Conservation (phyloP, 352 stramenopile genomes). For the Globisporangium okanoganense region DNA sequence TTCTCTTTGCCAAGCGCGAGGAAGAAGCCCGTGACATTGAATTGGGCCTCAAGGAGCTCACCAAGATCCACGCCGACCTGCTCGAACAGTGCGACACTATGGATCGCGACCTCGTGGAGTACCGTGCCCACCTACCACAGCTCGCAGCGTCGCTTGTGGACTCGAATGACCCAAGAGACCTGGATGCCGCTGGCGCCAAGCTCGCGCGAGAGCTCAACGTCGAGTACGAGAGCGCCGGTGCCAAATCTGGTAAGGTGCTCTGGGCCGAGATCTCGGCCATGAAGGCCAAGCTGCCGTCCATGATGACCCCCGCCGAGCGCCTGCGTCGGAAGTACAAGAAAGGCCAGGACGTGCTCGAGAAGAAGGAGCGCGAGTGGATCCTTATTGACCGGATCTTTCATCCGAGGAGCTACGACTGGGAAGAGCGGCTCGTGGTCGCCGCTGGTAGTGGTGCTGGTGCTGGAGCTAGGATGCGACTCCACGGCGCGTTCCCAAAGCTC, state of each 20-base stretch:
- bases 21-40: slow-evolving; percentile 73
- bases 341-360: slow-evolving; percentile 45
- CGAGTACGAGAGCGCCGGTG: slow-evolving; percentile 53
- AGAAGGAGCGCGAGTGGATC: slow-evolving; percentile 77
- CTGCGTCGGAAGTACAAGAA: slow-evolving; percentile 83
- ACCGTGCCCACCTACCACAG: slow-evolving; percentile 41
- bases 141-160: slow-evolving; percentile 45
- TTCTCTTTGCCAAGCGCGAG: slow-evolving; percentile 65
- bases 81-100: slow-evolving; percentile 58
- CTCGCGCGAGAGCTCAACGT: slow-evolving; percentile 54
- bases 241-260: slow-evolving; percentile 49
- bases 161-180: slow-evolving; percentile 16
- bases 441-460: not conserved
- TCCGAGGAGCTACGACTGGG: slow-evolving; percentile 65
- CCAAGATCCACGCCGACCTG: slow-evolving; percentile 56
- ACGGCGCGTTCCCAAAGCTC: slow-evolving; percentile 44
- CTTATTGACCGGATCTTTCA: slow-evolving; percentile 68
- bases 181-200: slow-evolving; percentile 46
- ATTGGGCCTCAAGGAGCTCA: slow-evolving; percentile 55
- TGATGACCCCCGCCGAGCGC: slow-evolving; percentile 71
- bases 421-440: slow-evolving; percentile 30
- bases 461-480: slow-evolving; percentile 31
- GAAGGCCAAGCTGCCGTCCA: slow-evolving; percentile 69
- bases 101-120: slow-evolving; percentile 50
- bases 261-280: slow-evolving; percentile 74